Evolutionary conservation across 495 filamentous ascomycete species (phyloP), one percentile per base, ranked within the genome.

Genomic region (Penicillium parvum): DNA sequence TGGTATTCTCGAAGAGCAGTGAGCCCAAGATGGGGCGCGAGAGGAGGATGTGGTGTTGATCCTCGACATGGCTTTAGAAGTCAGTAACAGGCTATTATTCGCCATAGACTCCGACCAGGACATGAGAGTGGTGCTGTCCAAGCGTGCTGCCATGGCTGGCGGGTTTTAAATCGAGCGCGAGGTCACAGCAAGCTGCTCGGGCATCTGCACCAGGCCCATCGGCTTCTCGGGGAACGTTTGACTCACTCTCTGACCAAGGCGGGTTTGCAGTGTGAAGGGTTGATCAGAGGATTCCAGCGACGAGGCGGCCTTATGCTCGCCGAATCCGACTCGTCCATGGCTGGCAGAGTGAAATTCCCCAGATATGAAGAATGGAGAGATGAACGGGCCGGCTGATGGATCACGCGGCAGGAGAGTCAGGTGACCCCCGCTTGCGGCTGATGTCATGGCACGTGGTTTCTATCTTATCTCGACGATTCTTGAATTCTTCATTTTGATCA

Each of bases 1-100:
- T 76, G 30, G 78, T 72, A 51, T 99, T 99, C 45, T 91, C 84
- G 65, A 99, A 95, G 27, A 99, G 75, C 11, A 97, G 73, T 0
- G 88, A 78, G 5, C 85, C 87, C 25, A 90, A 61, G 3, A 84
- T 62, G 0, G 92, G 94, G 15, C 77, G 76, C 7, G 82, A 64
- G 52, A 78, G 78, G 59, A 98, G 88, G 40, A 81, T 69, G 40
- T 69, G 67, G 4, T 32, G 47, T 39, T 61, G 54, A 20, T 61
- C 55, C 47, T 62, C 54, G 40, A 57, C 35, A 36, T 66, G 65
- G 12, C 66, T n/a, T n/a, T n/a, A n/a, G n/a, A n/a, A n/a, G n/a
- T n/a, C n/a, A n/a, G n/a, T n/a, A n/a, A n/a, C n/a, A n/a, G n/a
- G n/a, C n/a, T n/a, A n/a, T n/a, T n/a, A n/a, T n/a, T n/a, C n/a